These are phyloP conservation scores for Mycosarcoma maydis DNA, from an alignment of 1,284 basidiomycete genomes.

Conservation along the genomic window DNA sequence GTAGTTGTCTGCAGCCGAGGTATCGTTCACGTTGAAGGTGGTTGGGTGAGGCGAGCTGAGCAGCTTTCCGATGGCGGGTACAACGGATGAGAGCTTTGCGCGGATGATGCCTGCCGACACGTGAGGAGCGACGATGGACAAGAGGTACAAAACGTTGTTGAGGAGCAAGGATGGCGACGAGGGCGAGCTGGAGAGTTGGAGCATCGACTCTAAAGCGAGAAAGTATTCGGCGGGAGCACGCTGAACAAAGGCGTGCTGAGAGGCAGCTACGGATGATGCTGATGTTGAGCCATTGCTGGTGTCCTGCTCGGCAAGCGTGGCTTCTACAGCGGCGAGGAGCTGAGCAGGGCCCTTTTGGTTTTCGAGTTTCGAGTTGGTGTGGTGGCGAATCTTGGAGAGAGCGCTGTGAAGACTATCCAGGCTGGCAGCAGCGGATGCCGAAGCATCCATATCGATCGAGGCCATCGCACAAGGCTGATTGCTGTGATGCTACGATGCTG, in stretches of 20 bases:
- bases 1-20: slow-evolving; percentile 77
- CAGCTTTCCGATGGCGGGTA: slow-evolving; percentile 52
- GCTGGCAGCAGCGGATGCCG: slow-evolving; percentile 34
- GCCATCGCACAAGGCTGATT: too few relatives aligned
- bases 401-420: slow-evolving; percentile 46
- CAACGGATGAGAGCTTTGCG: slow-evolving; percentile 50
- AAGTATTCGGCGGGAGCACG: slow-evolving; percentile 61
- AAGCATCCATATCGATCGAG: slow-evolving; percentile 35
- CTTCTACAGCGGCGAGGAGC: slow-evolving; percentile 87
- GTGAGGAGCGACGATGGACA: slow-evolving; percentile 59
- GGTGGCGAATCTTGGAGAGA: slow-evolving; percentile 82
- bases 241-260: slow-evolving; percentile 67
- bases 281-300: slow-evolving; percentile 69
- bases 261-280: slow-evolving; percentile 77
- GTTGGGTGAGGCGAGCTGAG: slow-evolving; percentile 56
- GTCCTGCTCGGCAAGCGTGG: slow-evolving; percentile 82
- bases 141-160: slow-evolving; percentile 59
- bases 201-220: slow-evolving; percentile 60
- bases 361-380: slow-evolving; percentile 80
- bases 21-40: slow-evolving; percentile 64
- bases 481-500: not conserved
- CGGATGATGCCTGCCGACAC: slow-evolving; percentile 55
- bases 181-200: slow-evolving; percentile 34
- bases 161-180: slow-evolving; percentile 41
- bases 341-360: slow-evolving; percentile 92